Evolutionary conservation across 2,329 filamentous ascomycete genomes (phyloP).

Genomic region (Diaporthe longicolla): DNA sequence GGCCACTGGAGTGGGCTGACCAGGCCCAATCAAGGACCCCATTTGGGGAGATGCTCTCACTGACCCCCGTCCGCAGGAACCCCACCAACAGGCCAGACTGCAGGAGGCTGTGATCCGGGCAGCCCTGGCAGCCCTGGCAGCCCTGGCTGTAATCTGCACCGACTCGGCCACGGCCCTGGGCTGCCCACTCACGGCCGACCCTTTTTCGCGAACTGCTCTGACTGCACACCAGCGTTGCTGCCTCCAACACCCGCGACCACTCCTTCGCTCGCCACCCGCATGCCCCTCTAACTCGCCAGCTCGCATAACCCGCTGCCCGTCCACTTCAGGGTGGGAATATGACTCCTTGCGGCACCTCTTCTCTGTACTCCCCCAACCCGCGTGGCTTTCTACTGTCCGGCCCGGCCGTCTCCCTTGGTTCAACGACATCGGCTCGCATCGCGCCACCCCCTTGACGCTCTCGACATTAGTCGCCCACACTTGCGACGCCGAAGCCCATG

Average conservation of each 20-base stretch:
- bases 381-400: constrained; percentile 8
- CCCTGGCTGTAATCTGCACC: constrained; percentile 4
- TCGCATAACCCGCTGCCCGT: constrained; percentile 16
- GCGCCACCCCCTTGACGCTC: constrained; percentile 2
- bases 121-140: background rate
- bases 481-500: constrained; percentile 28
- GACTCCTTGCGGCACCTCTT: constrained; percentile 20
- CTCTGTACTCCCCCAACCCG: constrained; percentile 8
- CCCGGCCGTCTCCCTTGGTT: constrained; percentile 4
- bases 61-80: constrained; percentile 32
- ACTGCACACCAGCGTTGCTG: constrained; percentile 20
- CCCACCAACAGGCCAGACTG: constrained; percentile 14
- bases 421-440: background rate
- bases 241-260: constrained; percentile 20
- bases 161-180: background rate
- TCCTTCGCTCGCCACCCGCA: constrained; percentile 27
- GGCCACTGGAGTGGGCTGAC: constrained; percentile 28
- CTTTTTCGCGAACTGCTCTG: constrained; percentile 21
- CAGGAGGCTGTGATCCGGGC: constrained; percentile 13
- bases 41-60: constrained; percentile 35
- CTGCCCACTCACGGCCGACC: constrained; percentile 4
- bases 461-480: constrained; percentile 1
- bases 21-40: constrained; percentile 38
- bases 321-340: constrained; percentile 26
- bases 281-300: constrained; percentile 28